Evolutionary conservation across 176 grass and related monocot species (phyloP).

Genomic region (Carex scoparia): DNA sequence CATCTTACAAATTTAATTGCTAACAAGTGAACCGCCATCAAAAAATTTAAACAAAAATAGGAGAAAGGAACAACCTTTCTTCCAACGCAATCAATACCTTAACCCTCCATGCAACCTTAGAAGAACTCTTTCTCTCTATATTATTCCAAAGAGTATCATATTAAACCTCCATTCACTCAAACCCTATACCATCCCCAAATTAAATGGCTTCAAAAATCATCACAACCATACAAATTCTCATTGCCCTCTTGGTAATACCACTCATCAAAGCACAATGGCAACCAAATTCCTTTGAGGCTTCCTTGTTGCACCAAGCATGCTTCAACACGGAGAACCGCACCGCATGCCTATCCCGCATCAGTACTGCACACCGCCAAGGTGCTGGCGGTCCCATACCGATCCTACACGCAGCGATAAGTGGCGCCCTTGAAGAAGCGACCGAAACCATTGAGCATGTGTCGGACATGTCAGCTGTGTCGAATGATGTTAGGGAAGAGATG

Average conservation of each 20-base stretch:
- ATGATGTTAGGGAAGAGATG: conserved; percentile 54
- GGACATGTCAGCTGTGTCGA: conserved; percentile 43
- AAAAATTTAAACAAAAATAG: not conserved
- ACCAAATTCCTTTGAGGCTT: conserved; percentile 66
- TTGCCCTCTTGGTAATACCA: conserved; percentile 14
- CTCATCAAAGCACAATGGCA: conserved; percentile 32
- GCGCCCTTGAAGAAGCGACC: conserved; percentile 58
- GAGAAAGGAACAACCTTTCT: conserved; percentile 39
- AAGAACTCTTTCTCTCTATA: conserved; percentile 8
- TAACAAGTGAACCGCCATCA: not conserved
- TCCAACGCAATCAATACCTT: conserved; percentile 76
- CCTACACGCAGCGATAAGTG: conserved; percentile 60
- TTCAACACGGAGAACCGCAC: conserved; percentile 39
- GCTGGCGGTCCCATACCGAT: conserved; percentile 52
- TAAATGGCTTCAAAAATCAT: not conserved
- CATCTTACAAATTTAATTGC: not conserved
- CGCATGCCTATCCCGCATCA: conserved; percentile 50
- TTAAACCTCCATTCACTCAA: not conserved
- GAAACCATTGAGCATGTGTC: conserved; percentile 29
- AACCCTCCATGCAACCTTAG: conserved; percentile 29
- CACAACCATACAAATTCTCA: not conserved
- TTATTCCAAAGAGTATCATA: conserved; percentile 14
- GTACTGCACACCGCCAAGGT: conserved; percentile 29
- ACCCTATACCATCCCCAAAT: conserved; percentile 21
- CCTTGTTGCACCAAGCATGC: conserved; percentile 77